Conservation (phyloP, 2,329 filamentous ascomycete genomes). For the Mycogone perniciosa region DNA sequence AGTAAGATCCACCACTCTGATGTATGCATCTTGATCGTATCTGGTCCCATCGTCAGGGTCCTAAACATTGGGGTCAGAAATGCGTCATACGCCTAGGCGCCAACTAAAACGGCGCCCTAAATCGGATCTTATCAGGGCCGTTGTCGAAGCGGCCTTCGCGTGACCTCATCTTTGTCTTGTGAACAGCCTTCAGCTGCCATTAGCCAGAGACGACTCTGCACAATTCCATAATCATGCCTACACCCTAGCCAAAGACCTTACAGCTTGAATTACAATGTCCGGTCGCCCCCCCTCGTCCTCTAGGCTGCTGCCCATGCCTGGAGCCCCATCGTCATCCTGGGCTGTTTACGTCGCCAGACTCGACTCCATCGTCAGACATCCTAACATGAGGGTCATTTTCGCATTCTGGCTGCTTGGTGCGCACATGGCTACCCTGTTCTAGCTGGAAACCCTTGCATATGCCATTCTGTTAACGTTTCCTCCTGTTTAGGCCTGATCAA, state of each 20-base stretch:
- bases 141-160: neutral
- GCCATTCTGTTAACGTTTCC: constrained; percentile 9
- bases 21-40: no score
- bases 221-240: neutral
- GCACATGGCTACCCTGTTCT: neutral
- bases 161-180: neutral
- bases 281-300: constrained; percentile 36
- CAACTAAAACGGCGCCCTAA: no score
- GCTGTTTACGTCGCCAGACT: constrained; percentile 64
- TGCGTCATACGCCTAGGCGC: neutral
- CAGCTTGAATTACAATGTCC: constrained; percentile 22
- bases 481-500: constrained; percentile 56
- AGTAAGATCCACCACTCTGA: no score
- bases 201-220: neutral
- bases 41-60: no score
- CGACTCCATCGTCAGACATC: constrained; percentile 55
- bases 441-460: neutral
- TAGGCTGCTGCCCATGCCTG: constrained; percentile 48
- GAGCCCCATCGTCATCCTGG: constrained; percentile 61
- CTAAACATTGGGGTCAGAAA: no score
- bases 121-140: no score
- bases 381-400: constrained; percentile 63
- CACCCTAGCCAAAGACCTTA: neutral
- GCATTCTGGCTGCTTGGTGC: constrained; percentile 95
- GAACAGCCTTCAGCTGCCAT: no score